Evolutionary conservation across 371 early-diverging fungal genomes (phyloP), one percentile per base, ranked within the genome.

Genomic region (Mucor mucedo): DNA sequence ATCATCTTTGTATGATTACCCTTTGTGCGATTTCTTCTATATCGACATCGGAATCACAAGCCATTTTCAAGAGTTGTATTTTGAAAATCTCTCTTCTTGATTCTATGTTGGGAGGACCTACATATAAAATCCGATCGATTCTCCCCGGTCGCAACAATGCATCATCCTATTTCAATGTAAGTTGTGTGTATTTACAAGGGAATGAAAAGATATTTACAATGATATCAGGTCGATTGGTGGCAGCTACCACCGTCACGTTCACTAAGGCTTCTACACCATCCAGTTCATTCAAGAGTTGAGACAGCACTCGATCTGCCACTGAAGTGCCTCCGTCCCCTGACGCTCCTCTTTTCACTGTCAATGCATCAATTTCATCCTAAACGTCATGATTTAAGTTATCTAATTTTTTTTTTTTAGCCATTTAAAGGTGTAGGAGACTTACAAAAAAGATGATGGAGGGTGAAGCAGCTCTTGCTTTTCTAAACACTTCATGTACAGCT

Each of bases 211-310:
- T 11, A 55, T 78, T 58, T 80, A 90, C 94, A 67, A 98, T 90
- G 48, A 97, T 92, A 75, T 99, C 99, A 0, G 99, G 99, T 47
- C 99, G 91, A 77, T 99, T 99, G 0, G 99, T 99, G 14, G 99
- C 99, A 1, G 97, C 99, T 2, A 98, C 94, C 1, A 98, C 91
- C 0, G 94, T 96, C 3, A 98, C 98, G 74, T 95, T 92, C 4
- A 92, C 89, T n/a, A 96, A 76, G 1, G 93, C 87, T 53, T 97
- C 97, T 54, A 98, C 91, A 6, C 99, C 99, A 72, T 99, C 99
- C 68, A 99, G 76, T 71, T 99, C 99, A 55, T 86, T 92, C 35
- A 99, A 76, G 28, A 99, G 78, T 64, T 97, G 97, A 0, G 96
- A 92, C 33, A 98, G 78, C 0, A 98, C 99, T 4, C 99, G 86